Evolutionary conservation across 371 early-diverging fungal genomes (phyloP), one percentile per base, ranked within the genome.

Genomic region (Rhizopus sp.): DNA sequence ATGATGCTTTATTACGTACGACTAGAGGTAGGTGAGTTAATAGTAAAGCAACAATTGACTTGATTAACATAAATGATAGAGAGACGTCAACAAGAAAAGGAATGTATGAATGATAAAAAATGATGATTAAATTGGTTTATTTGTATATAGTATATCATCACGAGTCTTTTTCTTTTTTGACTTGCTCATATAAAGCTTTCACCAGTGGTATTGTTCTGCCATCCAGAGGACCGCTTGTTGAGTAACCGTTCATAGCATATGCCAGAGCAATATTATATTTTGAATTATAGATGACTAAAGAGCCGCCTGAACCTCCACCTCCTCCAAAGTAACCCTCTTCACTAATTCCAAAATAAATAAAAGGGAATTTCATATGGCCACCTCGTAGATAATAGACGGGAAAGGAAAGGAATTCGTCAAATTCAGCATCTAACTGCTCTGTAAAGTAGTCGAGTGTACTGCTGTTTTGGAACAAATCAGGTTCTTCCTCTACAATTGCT

Each of bases 401-500:
- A 23, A 23, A 23, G 2, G 23, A 23, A 23, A 23, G 23, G 23
- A 23, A 2, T 2, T 23, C 23, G 23, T 23, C 23, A 23, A 23
- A 23, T 23, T 23, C 23, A 23, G 23, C 23, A 23, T 2, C 23
- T 23, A 23, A 23, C 2, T 23, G 23, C 23, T 23, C 23, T 23
- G 23, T 23, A 23, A 23, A 23, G 23, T 23, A 23, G 23, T 57
- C 16, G 7, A 33, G 50, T n/a, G 57, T 57, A 1, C 15, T n/a
- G 0, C 41, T 38, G 1, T 57, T 39, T 7, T n/a, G 3, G 15
- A 82, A 31, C n/a, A 83, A 62, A 33, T 72, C 54, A 2, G 81
- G 81, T 51, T 82, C 80, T 0, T 69, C 75, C 3, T 49, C 42
- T 32, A 63, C 66, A 16, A 81, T 59, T 0, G 86, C 69, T 17